phyloP scores from a whole-genome alignment of 2,329 filamentous ascomycete genomes.

The Ophiostoma populinum region DNA sequence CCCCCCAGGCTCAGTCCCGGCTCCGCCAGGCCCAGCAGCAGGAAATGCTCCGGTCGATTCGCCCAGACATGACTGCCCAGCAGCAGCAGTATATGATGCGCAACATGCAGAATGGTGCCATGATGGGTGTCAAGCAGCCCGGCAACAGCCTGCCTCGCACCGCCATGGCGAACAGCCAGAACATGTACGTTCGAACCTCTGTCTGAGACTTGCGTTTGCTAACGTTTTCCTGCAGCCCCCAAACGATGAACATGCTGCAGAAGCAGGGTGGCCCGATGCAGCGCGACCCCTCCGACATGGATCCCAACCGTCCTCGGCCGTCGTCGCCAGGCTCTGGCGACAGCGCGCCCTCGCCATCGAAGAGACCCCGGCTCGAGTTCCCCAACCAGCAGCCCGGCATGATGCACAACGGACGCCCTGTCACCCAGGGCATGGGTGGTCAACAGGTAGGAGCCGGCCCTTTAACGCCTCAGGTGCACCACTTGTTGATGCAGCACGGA shows the following conservation, averaged over 20 bases:
- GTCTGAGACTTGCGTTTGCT: not conserved
- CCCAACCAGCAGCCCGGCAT: conserved; percentile 50
- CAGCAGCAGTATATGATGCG: conserved; percentile 49
- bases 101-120: conserved; percentile 42
- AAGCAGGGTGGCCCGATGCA: conserved; percentile 61
- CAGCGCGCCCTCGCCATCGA: conserved; percentile 81
- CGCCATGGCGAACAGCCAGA: conserved; percentile 64
- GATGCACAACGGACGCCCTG: conserved; percentile 57
- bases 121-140: conserved; percentile 37
- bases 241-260: conserved; percentile 55
- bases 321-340: conserved; percentile 70
- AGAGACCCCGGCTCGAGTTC: conserved; percentile 71
- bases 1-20: conserved; percentile 43
- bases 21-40: conserved; percentile 62
- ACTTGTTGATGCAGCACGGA: conserved; percentile 49
- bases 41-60: conserved; percentile 57
- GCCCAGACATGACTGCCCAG: conserved; percentile 35
- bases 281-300: conserved; percentile 72
- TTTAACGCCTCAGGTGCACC: conserved; percentile 33
- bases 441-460: conserved; percentile 45
- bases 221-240: conserved; percentile 29
- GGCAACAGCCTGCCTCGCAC: conserved; percentile 50
- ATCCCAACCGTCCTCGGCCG: conserved; percentile 64
- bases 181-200: conserved; percentile 33
- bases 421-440: conserved; percentile 50